Conservation (phyloP, 495 filamentous ascomycete species). For the Rusavskia elegans region DNA sequence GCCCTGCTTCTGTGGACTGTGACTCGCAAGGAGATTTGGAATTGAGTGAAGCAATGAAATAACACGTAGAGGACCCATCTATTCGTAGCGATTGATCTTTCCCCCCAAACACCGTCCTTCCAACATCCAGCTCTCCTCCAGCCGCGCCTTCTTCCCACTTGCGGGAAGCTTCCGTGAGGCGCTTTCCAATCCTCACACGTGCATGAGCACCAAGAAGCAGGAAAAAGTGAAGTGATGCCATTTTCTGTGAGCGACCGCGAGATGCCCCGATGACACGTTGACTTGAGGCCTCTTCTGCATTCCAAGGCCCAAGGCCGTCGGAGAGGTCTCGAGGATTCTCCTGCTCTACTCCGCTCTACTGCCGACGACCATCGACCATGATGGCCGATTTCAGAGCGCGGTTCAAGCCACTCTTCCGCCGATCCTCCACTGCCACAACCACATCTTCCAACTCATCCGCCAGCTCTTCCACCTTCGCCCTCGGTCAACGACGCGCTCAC, state of each 20-base stretch:
- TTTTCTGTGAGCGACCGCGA: not conserved
- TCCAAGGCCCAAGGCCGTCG: not conserved
- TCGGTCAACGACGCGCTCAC: conserved; percentile 3
- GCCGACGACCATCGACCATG: not conserved
- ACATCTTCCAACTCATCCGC: conserved; percentile 9
- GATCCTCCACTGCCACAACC: conserved; percentile 7
- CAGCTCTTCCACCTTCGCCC: not conserved
- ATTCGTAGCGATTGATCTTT: too few species aligned
- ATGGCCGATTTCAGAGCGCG: conserved; percentile 12
- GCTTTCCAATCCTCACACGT: not conserved
- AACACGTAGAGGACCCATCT: too few species aligned
- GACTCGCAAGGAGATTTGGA: too few species aligned
- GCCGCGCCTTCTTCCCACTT: not conserved
- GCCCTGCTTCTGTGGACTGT: too few species aligned
- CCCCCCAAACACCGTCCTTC: not conserved
- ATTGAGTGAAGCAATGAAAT: too few species aligned
- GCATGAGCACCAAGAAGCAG: not conserved
- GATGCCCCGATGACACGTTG: not conserved
- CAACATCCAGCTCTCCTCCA: not conserved
- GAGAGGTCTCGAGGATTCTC: not conserved
- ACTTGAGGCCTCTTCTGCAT: not conserved
- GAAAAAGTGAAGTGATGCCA: not conserved
- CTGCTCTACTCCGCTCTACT: too few species aligned
- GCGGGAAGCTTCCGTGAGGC: not conserved
- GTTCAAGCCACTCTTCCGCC: conserved; percentile 13